Evolutionary conservation across 768 basidiomycete genomes (phyloP).

Genomic region (Tricholoma furcatifolium): DNA sequence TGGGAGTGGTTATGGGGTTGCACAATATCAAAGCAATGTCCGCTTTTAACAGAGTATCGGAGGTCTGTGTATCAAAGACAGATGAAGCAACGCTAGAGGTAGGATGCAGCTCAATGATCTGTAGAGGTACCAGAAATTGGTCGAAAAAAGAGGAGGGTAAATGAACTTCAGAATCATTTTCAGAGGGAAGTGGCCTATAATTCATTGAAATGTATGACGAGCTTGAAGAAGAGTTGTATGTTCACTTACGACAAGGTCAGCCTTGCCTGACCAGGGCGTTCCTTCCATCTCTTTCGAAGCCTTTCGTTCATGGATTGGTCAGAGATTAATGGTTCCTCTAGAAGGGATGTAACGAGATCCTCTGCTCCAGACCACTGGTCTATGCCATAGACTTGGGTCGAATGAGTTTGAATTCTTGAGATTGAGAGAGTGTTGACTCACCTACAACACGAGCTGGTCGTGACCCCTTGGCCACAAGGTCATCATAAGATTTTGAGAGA

Average conservation of each 20-base stretch:
- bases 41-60: conserved; percentile 35
- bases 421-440: conserved; percentile 26
- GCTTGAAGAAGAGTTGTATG: conserved; percentile 32
- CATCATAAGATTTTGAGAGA: conserved; percentile 33
- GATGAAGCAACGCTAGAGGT: background rate
- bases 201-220: conserved; percentile 17
- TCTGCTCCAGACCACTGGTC: conserved; percentile 53
- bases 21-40: conserved; percentile 65
- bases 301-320: conserved; percentile 39
- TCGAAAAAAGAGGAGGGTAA: conserved; percentile 53
- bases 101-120: conserved; percentile 42
- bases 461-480: conserved; percentile 29
- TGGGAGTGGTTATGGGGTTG: conserved; percentile 56
- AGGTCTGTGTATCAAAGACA: conserved; percentile 6
- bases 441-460: conserved; percentile 47
- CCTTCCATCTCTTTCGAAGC: conserved; percentile 51
- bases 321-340: conserved; percentile 70
- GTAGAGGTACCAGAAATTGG: conserved; percentile 50
- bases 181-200: conserved; percentile 7
- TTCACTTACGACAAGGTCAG: conserved; percentile 39
- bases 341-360: conserved; percentile 66
- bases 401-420: conserved; percentile 1
- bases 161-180: conserved; percentile 22
- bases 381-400: conserved; percentile 52
- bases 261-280: conserved; percentile 18